A percentile compares a stretch with the other conserved stretches of the same genome.
These are phyloP conservation scores for Jamesozyma spencerorum DNA, from an alignment of 805 yeast species.

Conservation along the genomic window DNA sequence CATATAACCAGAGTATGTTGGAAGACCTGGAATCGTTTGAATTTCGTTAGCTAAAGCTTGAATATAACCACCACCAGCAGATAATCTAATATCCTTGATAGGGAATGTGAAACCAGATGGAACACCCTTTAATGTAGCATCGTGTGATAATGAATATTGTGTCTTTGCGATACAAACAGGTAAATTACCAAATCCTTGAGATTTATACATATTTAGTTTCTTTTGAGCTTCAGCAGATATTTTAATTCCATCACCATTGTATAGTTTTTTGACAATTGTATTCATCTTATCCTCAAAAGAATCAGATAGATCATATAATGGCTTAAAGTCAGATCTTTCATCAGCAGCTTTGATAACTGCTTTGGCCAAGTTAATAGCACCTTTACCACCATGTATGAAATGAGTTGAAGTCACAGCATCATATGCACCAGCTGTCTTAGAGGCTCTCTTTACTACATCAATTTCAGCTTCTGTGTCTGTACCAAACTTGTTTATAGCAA, in stretches of 20 bases:
- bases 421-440: slow-evolving; percentile 84
- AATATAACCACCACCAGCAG: slow-evolving; percentile 77
- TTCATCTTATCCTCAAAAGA: slow-evolving; percentile 58
- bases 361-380: slow-evolving; percentile 76
- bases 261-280: slow-evolving; percentile 64
- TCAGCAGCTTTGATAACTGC: slow-evolving; percentile 70
- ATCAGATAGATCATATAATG: slow-evolving; percentile 61
- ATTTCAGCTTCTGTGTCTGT: slow-evolving; percentile 77
- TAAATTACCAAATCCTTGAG: slow-evolving; percentile 67
- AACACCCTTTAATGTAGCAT: slow-evolving; percentile 73
- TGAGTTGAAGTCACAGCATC: slow-evolving; percentile 88
- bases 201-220: slow-evolving; percentile 57
- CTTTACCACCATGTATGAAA: slow-evolving; percentile 93
- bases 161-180: slow-evolving; percentile 84
- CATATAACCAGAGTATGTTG: slow-evolving; percentile 81
- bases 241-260: slow-evolving; percentile 68
- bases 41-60: slow-evolving; percentile 81
- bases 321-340: slow-evolving; percentile 41
- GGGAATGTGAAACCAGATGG: slow-evolving; percentile 76
- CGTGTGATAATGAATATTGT: slow-evolving; percentile 76
- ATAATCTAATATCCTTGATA: slow-evolving; percentile 67
- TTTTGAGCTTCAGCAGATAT: slow-evolving; percentile 58
- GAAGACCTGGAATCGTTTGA: slow-evolving; percentile 79
- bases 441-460: slow-evolving; percentile 67
- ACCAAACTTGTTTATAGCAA: slow-evolving; percentile 83